These are phyloP conservation scores for Russula earlei DNA, from an alignment of 768 basidiomycete genomes.

Conservation along the genomic window DNA sequence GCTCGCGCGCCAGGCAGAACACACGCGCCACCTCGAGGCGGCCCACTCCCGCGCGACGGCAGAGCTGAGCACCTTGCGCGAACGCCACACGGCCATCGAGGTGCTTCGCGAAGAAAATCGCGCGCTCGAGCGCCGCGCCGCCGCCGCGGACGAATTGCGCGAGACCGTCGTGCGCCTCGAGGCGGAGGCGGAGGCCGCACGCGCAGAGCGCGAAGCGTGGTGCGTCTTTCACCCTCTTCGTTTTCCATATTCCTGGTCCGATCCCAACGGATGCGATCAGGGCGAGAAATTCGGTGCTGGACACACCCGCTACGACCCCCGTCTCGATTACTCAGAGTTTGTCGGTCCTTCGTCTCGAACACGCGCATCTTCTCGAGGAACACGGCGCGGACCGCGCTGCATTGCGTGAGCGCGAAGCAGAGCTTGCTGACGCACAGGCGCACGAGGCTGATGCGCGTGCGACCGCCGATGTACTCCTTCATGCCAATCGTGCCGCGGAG, in stretches of 20 bases:
- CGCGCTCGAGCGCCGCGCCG: slow-evolving; percentile 45
- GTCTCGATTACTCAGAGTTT: slow-evolving; percentile 50
- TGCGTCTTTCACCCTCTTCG: slow-evolving; percentile 21
- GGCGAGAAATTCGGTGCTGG: slow-evolving; percentile 21
- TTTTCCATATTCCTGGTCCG: neutral
- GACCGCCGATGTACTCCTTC: slow-evolving; percentile 28
- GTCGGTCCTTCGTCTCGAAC: slow-evolving; percentile 47
- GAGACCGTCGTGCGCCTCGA: slow-evolving; percentile 49
- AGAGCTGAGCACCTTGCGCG: slow-evolving; percentile 46
- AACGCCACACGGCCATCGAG: slow-evolving; percentile 51
- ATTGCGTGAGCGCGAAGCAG: slow-evolving; percentile 44
- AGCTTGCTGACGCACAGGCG: slow-evolving; percentile 28
- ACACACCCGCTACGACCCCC: slow-evolving; percentile 37
- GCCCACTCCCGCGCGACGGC: slow-evolving; percentile 45
- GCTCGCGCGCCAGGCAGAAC: slow-evolving; percentile 52
- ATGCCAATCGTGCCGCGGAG: slow-evolving; percentile 31
- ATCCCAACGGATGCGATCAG: neutral
- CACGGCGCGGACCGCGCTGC: slow-evolving; percentile 49
- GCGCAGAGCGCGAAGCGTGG: slow-evolving; percentile 52
- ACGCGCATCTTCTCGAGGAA: slow-evolving; percentile 58
- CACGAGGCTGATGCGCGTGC: slow-evolving; percentile 28
- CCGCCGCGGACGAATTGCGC: slow-evolving; percentile 42
- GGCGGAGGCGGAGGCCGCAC: slow-evolving; percentile 53
- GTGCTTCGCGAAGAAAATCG: slow-evolving; percentile 70
- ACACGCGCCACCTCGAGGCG: slow-evolving; percentile 51